Conservation (phyloP, 139 green algal species). For the Diplosphaera chodatii region DNA sequence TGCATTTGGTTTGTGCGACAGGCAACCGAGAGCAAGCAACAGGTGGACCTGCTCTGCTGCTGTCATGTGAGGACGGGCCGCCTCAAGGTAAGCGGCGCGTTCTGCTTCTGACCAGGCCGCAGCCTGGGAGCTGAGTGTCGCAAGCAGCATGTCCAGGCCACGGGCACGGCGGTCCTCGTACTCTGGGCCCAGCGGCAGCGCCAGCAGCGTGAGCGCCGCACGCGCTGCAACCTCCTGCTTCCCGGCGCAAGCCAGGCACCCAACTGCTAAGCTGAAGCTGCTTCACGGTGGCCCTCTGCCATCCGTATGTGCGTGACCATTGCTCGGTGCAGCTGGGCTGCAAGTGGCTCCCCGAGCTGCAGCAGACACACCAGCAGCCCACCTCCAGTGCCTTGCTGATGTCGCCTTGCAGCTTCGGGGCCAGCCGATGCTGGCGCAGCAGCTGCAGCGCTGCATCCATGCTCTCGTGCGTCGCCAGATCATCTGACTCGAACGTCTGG, state of each 20-base stretch:
- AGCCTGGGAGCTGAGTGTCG: background rate
- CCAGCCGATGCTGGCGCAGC: background rate
- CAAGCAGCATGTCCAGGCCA: constrained; percentile 5
- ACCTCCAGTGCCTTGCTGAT: background rate
- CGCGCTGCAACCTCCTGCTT: constrained; percentile 23
- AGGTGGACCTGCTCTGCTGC: constrained; percentile 36
- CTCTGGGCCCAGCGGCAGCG: background rate
- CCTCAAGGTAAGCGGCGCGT: constrained; percentile 15
- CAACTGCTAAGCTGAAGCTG: no score
- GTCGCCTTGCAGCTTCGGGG: background rate
- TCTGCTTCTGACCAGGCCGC: background rate
- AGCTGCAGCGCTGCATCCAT: background rate
- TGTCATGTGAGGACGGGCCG: constrained; percentile 10
- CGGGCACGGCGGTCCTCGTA: background rate
- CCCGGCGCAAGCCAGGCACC: no score
- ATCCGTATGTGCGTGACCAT: no score
- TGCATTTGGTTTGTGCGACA: no score
- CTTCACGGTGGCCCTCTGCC: no score
- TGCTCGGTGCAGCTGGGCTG: no score
- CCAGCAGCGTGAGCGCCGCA: constrained; percentile 30
- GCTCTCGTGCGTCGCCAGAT: background rate
- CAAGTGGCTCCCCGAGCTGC: no score
- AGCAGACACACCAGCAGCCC: no score
- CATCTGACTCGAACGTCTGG: background rate
- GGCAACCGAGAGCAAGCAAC: no score